Conservation (phyloP, 2,329 filamentous ascomycete species). For the Paecilomyces variotii region DNA sequence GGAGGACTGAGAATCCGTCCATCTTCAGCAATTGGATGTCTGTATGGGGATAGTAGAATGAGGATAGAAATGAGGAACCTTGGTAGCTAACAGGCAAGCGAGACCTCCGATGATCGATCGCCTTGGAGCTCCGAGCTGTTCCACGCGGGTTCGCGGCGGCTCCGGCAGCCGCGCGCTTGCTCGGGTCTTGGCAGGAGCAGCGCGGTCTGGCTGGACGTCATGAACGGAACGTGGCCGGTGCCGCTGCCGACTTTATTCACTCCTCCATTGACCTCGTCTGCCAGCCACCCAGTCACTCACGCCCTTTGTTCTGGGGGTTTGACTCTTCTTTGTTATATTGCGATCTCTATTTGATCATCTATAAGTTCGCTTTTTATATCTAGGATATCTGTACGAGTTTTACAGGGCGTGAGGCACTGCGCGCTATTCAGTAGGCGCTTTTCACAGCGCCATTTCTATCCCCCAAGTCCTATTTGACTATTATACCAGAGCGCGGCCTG, state of each 20-base stretch:
- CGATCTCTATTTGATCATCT: conserved; percentile 1
- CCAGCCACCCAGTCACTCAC: background rate
- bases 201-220: conserved; percentile 20
- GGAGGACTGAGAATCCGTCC: conserved; percentile 16
- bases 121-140: background rate
- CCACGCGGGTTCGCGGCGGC: background rate
- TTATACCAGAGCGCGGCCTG: background rate
- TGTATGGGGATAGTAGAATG: background rate
- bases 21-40: conserved; percentile 9
- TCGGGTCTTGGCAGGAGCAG: conserved; percentile 17
- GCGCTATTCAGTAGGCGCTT: background rate
- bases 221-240: conserved; percentile 13
- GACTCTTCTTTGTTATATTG: background rate
- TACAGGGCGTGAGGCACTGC: conserved; percentile 5
- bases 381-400: conserved; percentile 1
- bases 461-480: background rate
- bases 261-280: conserved; percentile 2
- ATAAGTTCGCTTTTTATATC: background rate
- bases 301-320: background rate
- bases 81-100: background rate
- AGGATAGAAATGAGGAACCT: background rate
- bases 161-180: conserved; percentile 22
- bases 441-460: background rate
- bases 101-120: conserved; percentile 1
- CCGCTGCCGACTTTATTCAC: conserved; percentile 8